phyloP scores from a whole-genome alignment of 768 basidiomycete species.

The Gloeostereum incarnatum region DNA sequence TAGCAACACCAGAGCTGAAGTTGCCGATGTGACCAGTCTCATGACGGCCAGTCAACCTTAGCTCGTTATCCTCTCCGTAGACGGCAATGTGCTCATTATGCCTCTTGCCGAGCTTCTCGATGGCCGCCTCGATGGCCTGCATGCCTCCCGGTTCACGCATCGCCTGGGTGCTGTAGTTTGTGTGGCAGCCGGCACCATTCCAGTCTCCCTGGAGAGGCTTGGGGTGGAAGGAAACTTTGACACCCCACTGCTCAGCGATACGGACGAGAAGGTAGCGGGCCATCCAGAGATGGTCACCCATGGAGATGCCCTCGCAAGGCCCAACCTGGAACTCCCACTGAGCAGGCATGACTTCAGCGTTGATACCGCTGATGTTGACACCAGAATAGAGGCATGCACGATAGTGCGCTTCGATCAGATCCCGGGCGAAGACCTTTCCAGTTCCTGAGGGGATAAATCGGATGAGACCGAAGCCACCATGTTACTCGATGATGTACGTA shows the following conservation, averaged over 20 bases:
- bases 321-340: constrained; percentile 99
- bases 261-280: constrained; percentile 94
- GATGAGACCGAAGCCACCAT: constrained; percentile 9
- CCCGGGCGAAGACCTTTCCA: constrained; percentile 96
- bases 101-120: constrained; percentile 84
- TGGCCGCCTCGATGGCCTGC: constrained; percentile 85
- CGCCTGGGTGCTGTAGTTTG: constrained; percentile 90
- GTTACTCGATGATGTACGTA: constrained; percentile 22
- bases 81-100: constrained; percentile 96
- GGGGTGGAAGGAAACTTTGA: constrained; percentile 99
- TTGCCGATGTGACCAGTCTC: constrained; percentile 91
- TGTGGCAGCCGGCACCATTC: constrained; percentile 99
- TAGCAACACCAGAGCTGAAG: constrained; percentile 94
- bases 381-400: constrained; percentile 92
- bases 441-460: constrained; percentile 52
- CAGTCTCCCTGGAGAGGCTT: constrained; percentile 96
- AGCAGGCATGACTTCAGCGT: constrained; percentile 99
- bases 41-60: constrained; percentile 91
- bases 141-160: constrained; percentile 96
- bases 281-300: constrained; percentile 99
- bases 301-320: constrained; percentile 93
- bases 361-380: constrained; percentile 98
- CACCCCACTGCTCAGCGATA: constrained; percentile 94
- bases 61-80: constrained; percentile 97
- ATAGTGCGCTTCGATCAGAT: constrained; percentile 98